Evolutionary conservation across 768 basidiomycete genomes (phyloP).

Genomic region (Pleurotus giganteus): DNA sequence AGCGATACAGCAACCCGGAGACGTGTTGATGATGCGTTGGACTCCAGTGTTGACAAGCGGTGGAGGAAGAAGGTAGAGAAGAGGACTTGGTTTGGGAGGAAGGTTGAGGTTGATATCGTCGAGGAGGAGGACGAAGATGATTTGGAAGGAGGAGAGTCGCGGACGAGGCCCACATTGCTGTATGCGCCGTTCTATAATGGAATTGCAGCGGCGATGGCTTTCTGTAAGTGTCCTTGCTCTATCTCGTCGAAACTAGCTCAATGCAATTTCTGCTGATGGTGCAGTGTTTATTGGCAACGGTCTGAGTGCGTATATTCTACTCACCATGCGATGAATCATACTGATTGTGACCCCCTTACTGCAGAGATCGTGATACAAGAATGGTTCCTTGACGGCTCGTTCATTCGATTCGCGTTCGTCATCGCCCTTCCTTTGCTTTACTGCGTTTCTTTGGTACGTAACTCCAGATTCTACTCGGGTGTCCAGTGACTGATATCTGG

Average conservation of each 20-base stretch:
- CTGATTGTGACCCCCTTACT: not conserved
- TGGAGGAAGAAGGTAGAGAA: constrained; percentile 28
- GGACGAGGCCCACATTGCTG: constrained; percentile 33
- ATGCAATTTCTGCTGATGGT: constrained; percentile 33
- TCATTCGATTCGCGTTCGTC: constrained; percentile 61
- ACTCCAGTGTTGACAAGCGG: constrained; percentile 8
- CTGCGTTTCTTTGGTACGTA: constrained; percentile 65
- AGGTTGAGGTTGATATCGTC: constrained; percentile 30
- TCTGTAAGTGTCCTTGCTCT: constrained; percentile 43
- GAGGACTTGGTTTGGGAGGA: constrained; percentile 63
- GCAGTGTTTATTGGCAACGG: constrained; percentile 67
- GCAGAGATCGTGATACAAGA: constrained; percentile 57
- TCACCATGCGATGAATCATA: not conserved
- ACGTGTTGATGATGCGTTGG: constrained; percentile 5
- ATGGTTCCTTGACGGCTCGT: constrained; percentile 58
- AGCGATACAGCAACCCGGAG: not conserved
- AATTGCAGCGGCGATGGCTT: constrained; percentile 49
- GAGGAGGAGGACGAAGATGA: constrained; percentile 20
- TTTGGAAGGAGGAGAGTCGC: constrained; percentile 21
- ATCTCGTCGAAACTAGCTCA: too few relatives aligned
- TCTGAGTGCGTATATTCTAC: constrained; percentile 36
- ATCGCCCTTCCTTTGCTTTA: constrained; percentile 64
- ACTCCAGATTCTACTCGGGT: constrained; percentile 20
- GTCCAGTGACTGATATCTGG: constrained; percentile 8
- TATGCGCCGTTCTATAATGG: constrained; percentile 75